These are phyloP conservation scores for Vachellia collinsii DNA, from an alignment of 306 rosid genomes.

Conservation along the genomic window DNA sequence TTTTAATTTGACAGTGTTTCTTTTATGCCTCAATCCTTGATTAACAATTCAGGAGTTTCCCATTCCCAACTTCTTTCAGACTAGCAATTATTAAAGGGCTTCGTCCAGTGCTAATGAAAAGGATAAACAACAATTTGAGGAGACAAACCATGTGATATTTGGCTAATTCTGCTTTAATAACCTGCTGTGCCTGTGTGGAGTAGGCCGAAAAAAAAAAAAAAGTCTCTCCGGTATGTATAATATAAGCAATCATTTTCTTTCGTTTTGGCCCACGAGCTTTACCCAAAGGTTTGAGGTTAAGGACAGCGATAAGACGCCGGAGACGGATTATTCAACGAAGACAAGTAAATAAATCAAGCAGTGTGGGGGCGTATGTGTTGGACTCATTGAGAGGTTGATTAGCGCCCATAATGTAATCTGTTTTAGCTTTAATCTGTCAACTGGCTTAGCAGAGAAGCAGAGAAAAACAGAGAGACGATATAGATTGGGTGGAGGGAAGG, in stretches of 20 bases:
- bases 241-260: conserved; percentile 37
- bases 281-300: conserved; percentile 37
- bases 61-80: background rate
- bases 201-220: conserved; percentile 30
- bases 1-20: too few relatives aligned
- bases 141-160: conserved; percentile 32
- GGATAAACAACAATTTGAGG: conserved; percentile 19
- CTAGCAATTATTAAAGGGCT: conserved; percentile 4
- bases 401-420: background rate
- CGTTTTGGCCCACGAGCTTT: conserved; percentile 42
- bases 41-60: background rate
- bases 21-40: background rate
- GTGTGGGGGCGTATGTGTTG: conserved; percentile 47
- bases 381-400: conserved; percentile 35
- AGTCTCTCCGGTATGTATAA: conserved; percentile 23
- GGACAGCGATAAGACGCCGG: conserved; percentile 37
- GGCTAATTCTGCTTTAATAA: conserved; percentile 27
- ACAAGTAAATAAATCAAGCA: conserved; percentile 37
- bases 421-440: background rate
- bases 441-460: background rate
- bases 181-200: conserved; percentile 32
- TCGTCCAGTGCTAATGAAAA: background rate
- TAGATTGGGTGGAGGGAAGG: background rate
- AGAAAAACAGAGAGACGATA: background rate
- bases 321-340: conserved; percentile 30